These are phyloP conservation scores for Haplosporangium gracile DNA, from an alignment of 192 early-diverging fungal genomes.

Conservation along the genomic window DNA sequence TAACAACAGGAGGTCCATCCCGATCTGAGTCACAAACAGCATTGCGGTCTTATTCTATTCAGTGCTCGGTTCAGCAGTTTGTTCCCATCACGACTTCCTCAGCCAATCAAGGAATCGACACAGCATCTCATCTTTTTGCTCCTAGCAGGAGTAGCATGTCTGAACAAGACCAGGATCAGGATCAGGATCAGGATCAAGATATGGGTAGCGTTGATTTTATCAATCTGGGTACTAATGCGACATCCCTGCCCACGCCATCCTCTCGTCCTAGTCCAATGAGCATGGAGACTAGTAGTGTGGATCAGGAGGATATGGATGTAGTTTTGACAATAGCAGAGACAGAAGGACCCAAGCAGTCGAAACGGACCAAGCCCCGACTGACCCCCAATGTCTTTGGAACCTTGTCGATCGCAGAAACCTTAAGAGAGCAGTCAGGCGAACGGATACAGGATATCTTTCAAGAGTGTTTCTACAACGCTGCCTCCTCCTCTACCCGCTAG, in stretches of 20 bases:
- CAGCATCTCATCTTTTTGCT: neutral
- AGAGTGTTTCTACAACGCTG: conserved; percentile 53
- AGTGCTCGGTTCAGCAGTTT: conserved; percentile 34
- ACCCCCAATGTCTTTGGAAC: conserved; percentile 8
- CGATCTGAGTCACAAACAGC: conserved; percentile 5
- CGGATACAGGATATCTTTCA: conserved; percentile 41
- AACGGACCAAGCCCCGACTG: conserved; percentile 16
- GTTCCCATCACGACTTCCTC: conserved; percentile 14
- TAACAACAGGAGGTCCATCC: neutral
- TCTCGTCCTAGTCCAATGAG: conserved; percentile 13
- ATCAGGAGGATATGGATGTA: conserved; percentile 29
- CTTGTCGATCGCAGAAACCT: neutral
- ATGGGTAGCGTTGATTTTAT: conserved; percentile 22
- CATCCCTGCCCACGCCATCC: neutral
- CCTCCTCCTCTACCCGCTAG: conserved; percentile 27
- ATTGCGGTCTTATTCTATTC: neutral
- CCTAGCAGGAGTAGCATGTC: neutral
- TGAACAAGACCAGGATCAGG: neutral
- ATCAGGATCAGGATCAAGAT: conserved; percentile 27
- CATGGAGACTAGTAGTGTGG: conserved; percentile 24
- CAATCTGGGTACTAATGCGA: neutral
- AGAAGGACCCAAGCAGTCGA: neutral
- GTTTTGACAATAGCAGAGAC: neutral
- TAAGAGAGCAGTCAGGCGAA: conserved; percentile 25
- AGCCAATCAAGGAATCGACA: neutral